Percentiles rank a stretch among this genome's conserved stretches.
These are phyloP conservation scores for Fusarium sp. DNA, from an alignment of 2,329 filamentous ascomycete species.

Conservation along the genomic window DNA sequence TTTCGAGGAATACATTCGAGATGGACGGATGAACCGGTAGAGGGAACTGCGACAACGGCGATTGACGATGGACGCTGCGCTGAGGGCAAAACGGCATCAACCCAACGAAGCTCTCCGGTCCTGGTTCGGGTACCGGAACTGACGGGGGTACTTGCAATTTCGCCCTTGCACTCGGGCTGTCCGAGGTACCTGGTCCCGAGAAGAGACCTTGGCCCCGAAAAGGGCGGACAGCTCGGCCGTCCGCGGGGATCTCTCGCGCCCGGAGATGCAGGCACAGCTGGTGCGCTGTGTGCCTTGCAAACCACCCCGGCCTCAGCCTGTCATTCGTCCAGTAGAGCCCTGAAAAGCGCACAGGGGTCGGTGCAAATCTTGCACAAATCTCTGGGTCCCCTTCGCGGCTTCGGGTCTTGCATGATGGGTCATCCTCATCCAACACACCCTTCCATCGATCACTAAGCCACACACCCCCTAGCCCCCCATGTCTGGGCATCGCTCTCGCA, in stretches of 20 bases:
- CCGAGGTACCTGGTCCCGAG: conserved; percentile 35
- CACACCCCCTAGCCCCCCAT: conserved; percentile 19
- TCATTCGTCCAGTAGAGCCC: conserved; percentile 2
- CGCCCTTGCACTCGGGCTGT: conserved; percentile 2
- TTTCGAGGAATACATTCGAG: not conserved
- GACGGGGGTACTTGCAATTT: conserved; percentile 23
- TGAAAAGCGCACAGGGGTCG: conserved; percentile 14
- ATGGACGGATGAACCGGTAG: not conserved
- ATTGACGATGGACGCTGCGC: not conserved
- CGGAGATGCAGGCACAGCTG: not conserved
- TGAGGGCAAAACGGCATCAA: conserved; percentile 3
- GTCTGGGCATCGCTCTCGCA: conserved; percentile 32
- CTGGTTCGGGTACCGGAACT: conserved; percentile 28
- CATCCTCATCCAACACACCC: conserved; percentile 12
- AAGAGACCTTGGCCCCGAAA: conserved; percentile 29
- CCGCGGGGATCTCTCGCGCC: conserved; percentile 22
- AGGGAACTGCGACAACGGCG: conserved; percentile 9
- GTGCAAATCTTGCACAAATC: conserved; percentile 25
- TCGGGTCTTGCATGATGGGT: conserved; percentile 29
- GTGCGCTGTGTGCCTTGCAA: not conserved
- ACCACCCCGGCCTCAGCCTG: not conserved
- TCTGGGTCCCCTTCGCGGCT: conserved; percentile 29
- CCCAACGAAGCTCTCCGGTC: conserved; percentile 14
- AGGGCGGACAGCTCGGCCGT: conserved; percentile 17
- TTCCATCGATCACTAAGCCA: conserved; percentile 32